Base-by-base conservation (phyloP, 768 basidiomycete genomes). In the Gelatoporia subvermispora region DNA sequence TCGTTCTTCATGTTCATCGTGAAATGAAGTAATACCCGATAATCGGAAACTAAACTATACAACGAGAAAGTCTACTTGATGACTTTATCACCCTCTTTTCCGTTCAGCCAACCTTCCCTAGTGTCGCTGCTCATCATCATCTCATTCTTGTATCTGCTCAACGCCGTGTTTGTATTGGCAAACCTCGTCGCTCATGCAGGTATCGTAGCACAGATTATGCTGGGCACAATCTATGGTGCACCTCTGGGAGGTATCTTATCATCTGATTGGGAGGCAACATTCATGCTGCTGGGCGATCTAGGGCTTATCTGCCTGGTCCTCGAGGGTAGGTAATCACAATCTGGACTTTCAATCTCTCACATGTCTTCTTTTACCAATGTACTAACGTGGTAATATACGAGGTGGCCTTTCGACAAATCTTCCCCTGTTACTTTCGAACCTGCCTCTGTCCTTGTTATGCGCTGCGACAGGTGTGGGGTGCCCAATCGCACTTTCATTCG, bases 341-440 rank as follows among this genome's bases (percentile, higher is more conserved):
- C n/a, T n/a, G n/a, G n/a, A n/a, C n/a, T n/a, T n/a, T n/a, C n/a
- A n/a, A n/a, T n/a, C n/a, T n/a, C n/a, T n/a, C n/a, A n/a, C n/a
- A n/a, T n/a, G n/a, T n/a, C n/a, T n/a, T n/a, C n/a, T n/a, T n/a
- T n/a, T n/a, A n/a, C n/a, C n/a, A n/a, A n/a, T n/a, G n/a, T n/a
- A n/a, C n/a, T 5, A 9, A 35, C 8, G 2, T 8, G 16, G 39
- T 10, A 3, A 13, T n/a, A 78, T 76, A 45, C 73, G 78, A 72
- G 83, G 81, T 13, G 84, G 84, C 0, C 62, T 85, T 2, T 72
- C 69, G 8, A 78, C 81, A 1, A 67, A 78, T 40, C 60, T 79
- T 2, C 35, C 62, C 4, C 64, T 75, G 2, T 67, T 84, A 18
- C 59, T 74, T 22, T 57, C 69, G 0, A 75, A 78, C 43, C 64